phyloP scores from a whole-genome alignment of 2,329 filamentous ascomycete genomes.

The Trichoderma atroviride region DNA sequence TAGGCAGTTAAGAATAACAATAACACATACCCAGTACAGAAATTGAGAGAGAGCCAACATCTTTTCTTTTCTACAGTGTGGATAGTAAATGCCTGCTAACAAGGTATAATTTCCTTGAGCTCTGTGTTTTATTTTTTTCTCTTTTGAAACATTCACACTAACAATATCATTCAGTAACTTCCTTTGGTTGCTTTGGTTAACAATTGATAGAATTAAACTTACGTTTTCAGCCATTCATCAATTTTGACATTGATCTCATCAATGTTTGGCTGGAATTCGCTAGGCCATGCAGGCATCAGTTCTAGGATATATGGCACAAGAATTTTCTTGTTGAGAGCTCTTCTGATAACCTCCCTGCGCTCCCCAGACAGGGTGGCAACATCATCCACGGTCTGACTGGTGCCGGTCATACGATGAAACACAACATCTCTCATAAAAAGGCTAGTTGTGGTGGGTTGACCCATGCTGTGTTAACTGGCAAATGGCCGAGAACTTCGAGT shows the following conservation, averaged over 20 bases:
- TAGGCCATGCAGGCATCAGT: background rate
- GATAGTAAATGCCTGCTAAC: slow-evolving; percentile 10
- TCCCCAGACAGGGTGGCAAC: background rate
- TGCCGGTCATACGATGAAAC: background rate
- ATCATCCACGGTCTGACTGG: background rate
- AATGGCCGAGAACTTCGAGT: too few relatives aligned
- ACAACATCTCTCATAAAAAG: background rate
- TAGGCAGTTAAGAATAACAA: too few relatives aligned
- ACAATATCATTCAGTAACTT: background rate
- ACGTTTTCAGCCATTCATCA: slow-evolving; percentile 18
- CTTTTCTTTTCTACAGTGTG: slow-evolving; percentile 15
- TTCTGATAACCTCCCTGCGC: background rate
- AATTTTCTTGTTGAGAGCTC: background rate
- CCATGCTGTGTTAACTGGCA: background rate
- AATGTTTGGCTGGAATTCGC: slow-evolving; percentile 12
- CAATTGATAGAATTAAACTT: background rate
- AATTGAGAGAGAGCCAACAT: slow-evolving; percentile 19
- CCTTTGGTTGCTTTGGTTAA: too few relatives aligned
- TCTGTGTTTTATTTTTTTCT: slow-evolving; percentile 19
- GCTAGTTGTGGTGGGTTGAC: background rate
- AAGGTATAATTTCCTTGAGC: slow-evolving; percentile 18
- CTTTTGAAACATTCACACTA: slow-evolving; percentile 12
- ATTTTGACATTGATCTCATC: slow-evolving; percentile 15
- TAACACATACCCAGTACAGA: slow-evolving; percentile 17
- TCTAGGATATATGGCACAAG: background rate